Percentiles rank a stretch among this genome's conserved stretches.
Conservation (phyloP, 495 filamentous ascomycete genomes). For the Immersiella caudata region DNA sequence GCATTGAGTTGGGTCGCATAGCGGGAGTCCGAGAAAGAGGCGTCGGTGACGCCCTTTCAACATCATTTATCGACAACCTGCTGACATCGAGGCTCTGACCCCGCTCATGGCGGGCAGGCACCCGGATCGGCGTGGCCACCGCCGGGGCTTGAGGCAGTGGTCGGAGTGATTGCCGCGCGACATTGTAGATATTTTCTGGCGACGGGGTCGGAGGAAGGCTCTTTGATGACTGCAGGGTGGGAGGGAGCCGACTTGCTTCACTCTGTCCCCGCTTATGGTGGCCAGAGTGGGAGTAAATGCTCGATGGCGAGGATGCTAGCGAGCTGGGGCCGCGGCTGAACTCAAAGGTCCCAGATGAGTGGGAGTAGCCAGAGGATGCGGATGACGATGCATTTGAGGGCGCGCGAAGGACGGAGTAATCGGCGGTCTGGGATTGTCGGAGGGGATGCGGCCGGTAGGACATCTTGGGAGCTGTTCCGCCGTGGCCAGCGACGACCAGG, state of each 20-base stretch:
- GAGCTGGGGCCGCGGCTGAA: constrained; percentile 72
- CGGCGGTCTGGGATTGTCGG: constrained; percentile 65
- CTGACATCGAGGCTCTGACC: constrained; percentile 57
- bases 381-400: constrained; percentile 76
- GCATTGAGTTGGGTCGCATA: constrained; percentile 57
- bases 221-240: constrained; percentile 40
- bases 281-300: constrained; percentile 55
- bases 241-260: constrained; percentile 59
- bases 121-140: constrained; percentile 37
- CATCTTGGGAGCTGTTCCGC: constrained; percentile 40
- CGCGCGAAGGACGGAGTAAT: constrained; percentile 68
- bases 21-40: constrained; percentile 42
- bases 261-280: constrained; percentile 85
- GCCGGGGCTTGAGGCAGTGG: constrained; percentile 71
- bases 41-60: constrained; percentile 38
- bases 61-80: constrained; percentile 46
- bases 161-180: constrained; percentile 73
- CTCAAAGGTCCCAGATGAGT: constrained; percentile 64
- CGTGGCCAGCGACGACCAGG: neutral
- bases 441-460: constrained; percentile 58
- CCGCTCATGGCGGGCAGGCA: constrained; percentile 42
- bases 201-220: constrained; percentile 50
- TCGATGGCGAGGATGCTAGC: constrained; percentile 75
- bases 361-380: constrained; percentile 74
- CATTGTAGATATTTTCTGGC: constrained; percentile 64